A percentile compares a stretch with the other conserved stretches of the same genome.
These are phyloP conservation scores for Melocanna baccifera DNA, from an alignment of 176 grass and related monocot genomes.

Conservation along the genomic window DNA sequence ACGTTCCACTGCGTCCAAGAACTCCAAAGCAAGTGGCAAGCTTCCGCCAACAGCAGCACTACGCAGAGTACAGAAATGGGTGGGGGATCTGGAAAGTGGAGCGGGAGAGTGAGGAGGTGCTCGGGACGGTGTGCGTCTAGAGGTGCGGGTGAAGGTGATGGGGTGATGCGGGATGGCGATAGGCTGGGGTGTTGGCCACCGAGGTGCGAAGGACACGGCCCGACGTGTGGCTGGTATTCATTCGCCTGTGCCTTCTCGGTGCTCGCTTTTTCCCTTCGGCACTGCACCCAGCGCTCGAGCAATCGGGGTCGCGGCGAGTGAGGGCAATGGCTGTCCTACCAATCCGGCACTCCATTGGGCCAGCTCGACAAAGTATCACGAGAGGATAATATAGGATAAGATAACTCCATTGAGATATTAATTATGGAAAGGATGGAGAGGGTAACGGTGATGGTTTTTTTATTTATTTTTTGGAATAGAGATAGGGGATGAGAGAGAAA, in stretches of 20 bases:
- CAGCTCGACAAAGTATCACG: constrained; percentile 56
- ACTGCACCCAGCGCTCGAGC: background rate
- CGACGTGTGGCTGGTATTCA: constrained; percentile 51
- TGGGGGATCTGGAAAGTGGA: background rate
- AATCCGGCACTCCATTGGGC: constrained; percentile 51
- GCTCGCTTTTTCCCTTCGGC: background rate
- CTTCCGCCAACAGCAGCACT: background rate
- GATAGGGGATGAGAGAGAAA: background rate
- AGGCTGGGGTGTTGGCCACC: constrained; percentile 8
- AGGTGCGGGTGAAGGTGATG: background rate
- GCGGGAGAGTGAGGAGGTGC: background rate
- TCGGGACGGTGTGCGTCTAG: constrained; percentile 1
- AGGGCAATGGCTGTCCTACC: constrained; percentile 33
- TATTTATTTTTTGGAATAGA: too few species aligned
- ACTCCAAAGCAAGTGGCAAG: background rate
- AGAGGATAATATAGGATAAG: constrained; percentile 53
- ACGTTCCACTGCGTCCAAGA: background rate
- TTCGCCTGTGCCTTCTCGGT: constrained; percentile 21
- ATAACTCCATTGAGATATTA: constrained; percentile 20
- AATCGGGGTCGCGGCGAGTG: background rate
- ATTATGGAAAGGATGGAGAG: background rate
- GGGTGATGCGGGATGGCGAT: constrained; percentile 23
- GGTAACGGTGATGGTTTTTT: too few species aligned
- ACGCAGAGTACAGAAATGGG: background rate
- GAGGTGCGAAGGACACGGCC: background rate